Conservation (phyloP, 2,329 filamentous ascomycete genomes). For the Aotearoamyces nothofagi region DNA sequence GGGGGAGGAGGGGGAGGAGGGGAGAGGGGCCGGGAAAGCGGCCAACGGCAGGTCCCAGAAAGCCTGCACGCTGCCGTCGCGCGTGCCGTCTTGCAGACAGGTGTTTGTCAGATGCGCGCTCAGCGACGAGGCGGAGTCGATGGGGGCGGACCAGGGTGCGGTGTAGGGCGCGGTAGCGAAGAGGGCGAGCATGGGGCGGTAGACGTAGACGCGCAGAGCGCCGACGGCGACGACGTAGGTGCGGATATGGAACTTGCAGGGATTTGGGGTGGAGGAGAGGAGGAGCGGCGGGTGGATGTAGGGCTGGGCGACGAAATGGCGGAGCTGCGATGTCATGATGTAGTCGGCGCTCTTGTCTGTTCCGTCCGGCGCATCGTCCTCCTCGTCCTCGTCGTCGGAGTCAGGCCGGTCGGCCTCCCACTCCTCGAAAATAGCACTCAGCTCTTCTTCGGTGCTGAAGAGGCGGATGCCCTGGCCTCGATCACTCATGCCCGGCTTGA, state of each 20-base stretch:
- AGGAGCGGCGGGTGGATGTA: conserved; percentile 86
- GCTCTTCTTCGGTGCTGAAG: conserved; percentile 70
- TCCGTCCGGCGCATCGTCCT: conserved; percentile 22
- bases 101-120: conserved; percentile 85
- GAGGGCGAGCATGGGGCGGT: conserved; percentile 80
- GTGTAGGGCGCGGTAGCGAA: conserved; percentile 67
- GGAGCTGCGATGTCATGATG: conserved; percentile 77
- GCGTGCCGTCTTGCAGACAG: conserved; percentile 56
- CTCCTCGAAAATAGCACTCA: conserved; percentile 78
- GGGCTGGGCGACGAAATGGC: conserved; percentile 90
- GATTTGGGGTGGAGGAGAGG: conserved; percentile 39
- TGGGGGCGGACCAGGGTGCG: conserved; percentile 34
- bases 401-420: conserved; percentile 65
- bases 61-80: conserved; percentile 50
- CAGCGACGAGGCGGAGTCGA: conserved; percentile 31
- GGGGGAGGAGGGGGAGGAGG: conserved; percentile 2
- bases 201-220: conserved; percentile 69
- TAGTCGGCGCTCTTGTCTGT: conserved; percentile 23
- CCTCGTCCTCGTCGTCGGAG: conserved; percentile 42
- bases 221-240: conserved; percentile 79
- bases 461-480: conserved; percentile 83
- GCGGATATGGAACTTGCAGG: conserved; percentile 86
- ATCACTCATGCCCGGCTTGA: conserved; percentile 97
- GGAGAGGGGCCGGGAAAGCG: conserved; percentile 7
- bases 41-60: conserved; percentile 51